A percentile compares a stretch with the other conserved stretches of the same genome.
phyloP scores from a whole-genome alignment of 768 basidiomycete genomes.

The Mrakia frigida region DNA sequence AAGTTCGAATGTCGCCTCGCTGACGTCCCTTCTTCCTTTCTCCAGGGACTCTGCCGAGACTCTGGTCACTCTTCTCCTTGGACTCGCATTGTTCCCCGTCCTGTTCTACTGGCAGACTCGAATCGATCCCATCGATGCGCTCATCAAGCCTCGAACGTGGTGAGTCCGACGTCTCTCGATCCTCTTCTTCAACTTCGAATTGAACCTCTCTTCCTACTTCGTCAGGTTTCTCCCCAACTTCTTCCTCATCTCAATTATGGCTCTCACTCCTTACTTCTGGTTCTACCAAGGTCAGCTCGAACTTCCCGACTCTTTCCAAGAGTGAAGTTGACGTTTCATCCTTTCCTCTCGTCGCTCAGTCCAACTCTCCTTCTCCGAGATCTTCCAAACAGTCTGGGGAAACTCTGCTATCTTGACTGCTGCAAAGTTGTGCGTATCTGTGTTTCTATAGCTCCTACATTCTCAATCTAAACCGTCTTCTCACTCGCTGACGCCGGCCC shows the following conservation, averaged over 20 bases:
- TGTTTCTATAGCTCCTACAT: background rate
- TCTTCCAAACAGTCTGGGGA: slow-evolving; percentile 7
- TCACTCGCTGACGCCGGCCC: background rate
- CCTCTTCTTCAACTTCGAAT: too few species aligned
- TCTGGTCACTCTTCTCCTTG: slow-evolving; percentile 12
- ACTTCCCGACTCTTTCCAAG: background rate
- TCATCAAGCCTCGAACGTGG: slow-evolving; percentile 12
- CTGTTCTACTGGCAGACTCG: slow-evolving; percentile 21
- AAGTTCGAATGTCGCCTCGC: background rate
- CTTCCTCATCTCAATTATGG: background rate
- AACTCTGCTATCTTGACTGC: slow-evolving; percentile 15
- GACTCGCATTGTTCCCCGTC: background rate
- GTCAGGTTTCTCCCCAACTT: slow-evolving; percentile 4
- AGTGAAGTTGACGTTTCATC: background rate
- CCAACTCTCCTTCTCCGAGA: slow-evolving; percentile 11
- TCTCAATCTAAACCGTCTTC: background rate
- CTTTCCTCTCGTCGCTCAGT: background rate
- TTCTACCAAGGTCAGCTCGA: background rate
- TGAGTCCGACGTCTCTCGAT: background rate
- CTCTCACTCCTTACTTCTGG: slow-evolving; percentile 14
- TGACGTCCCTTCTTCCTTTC: background rate
- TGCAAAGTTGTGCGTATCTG: background rate
- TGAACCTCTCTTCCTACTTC: background rate
- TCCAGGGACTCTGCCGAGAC: background rate
- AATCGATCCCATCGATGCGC: slow-evolving; percentile 14